Evolutionary conservation across 306 rosid genomes (phyloP), one percentile per base, ranked within the genome.

Genomic region (Citrullus colocynthis): DNA sequence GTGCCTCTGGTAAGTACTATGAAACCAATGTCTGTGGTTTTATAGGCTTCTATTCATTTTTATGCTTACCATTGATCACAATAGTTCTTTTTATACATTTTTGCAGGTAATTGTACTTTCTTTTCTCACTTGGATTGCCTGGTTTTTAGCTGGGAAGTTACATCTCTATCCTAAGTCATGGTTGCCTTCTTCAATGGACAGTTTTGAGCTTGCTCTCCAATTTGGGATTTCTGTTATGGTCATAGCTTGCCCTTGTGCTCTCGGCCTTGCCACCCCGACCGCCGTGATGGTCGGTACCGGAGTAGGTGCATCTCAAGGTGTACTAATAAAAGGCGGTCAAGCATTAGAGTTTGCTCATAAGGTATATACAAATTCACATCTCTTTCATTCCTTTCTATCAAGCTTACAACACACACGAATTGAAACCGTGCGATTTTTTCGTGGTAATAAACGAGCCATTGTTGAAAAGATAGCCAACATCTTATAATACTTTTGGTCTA

Each of bases 281-380:
- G 96, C 98, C 1, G 91, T 93, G 57, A 91, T 93, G 98, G 98
- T 93, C 59, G 98, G 98, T 36, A 93, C 96, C 5, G 96, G 98
- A 37, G 95, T 93, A 56, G 98, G 98, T 48, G 98, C 98, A 28
- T 84, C 96, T 78, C 96, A 89, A 80, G 98, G 98, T 73, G 91
- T 93, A 34, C 82, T 93, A 78, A 91, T 93, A 84, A 93, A 93
- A 88, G 98, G 98, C 2, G 98, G 98, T 10, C 90, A 85, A 77
- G 98, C 98, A 4, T 83, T 93, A 83, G 96, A 91, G 84, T 89
- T 79, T 81, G 92, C 98, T 4, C 93, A 89, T 56, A 93, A 93
- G 93, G 98, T 93, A 14, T 57, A 49, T 89, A 17, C 60, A 6
- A 1, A 42, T 28, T 30, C 30, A 44, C 60, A 41, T 34, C 54